A percentile compares a stretch with the other conserved stretches of the same genome.
Conservation (phyloP, 805 yeast genomes). For the Zygoascus tannicola region DNA sequence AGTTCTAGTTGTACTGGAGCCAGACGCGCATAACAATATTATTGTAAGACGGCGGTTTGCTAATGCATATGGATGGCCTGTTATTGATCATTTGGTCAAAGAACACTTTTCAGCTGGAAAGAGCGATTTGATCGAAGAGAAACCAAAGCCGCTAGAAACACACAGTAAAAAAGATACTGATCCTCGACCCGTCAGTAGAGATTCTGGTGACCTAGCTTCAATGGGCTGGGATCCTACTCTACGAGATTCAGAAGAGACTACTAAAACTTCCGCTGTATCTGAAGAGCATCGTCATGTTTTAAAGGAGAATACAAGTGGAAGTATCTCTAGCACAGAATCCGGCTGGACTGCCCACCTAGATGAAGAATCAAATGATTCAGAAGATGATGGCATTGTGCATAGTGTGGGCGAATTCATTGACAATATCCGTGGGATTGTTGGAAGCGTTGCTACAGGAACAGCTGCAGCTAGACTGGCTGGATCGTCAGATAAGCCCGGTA, state of each 20-base stretch:
- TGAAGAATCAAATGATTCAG: conserved; percentile 13
- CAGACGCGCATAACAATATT: conserved; percentile 94
- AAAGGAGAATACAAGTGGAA: background rate
- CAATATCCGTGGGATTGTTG: conserved; percentile 10
- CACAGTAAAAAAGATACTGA: background rate
- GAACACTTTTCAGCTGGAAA: conserved; percentile 42
- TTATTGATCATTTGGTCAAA: conserved; percentile 67
- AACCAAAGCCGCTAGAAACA: background rate
- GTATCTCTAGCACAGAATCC: conserved; percentile 1
- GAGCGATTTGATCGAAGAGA: background rate
- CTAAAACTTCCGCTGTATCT: background rate
- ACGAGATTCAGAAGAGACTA: background rate
- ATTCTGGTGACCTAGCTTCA: conserved; percentile 10
- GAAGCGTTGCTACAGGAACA: background rate
- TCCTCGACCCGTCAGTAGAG: too few relatives aligned
- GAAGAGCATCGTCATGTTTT: background rate
- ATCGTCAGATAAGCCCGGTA: background rate
- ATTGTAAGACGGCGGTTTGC: conserved; percentile 81
- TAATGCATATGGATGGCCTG: conserved; percentile 94
- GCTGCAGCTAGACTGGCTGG: background rate
- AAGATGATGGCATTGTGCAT: conserved; percentile 17
- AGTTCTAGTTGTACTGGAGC: conserved; percentile 73
- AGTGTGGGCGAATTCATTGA: conserved; percentile 17
- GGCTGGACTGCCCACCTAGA: conserved; percentile 19
- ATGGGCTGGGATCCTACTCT: conserved; percentile 6